Evolutionary conservation across 2,329 filamentous ascomycete species (phyloP).

Genomic region (Beauveria sp.): DNA sequence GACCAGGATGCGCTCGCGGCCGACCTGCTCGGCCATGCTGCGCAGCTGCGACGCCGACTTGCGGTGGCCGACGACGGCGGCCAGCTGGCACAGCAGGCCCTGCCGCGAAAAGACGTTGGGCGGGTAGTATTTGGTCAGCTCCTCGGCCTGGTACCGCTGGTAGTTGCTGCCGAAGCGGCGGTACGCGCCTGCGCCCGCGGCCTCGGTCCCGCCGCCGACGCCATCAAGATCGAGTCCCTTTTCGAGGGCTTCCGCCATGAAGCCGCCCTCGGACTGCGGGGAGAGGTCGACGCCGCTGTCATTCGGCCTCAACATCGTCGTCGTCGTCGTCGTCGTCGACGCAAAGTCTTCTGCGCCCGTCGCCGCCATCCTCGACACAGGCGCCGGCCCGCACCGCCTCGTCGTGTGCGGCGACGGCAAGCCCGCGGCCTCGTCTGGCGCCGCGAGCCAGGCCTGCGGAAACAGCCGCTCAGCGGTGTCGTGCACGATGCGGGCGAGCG

Average conservation of each 20-base stretch:
- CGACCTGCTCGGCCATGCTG: slow-evolving; percentile 59
- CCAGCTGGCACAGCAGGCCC: slow-evolving; percentile 69
- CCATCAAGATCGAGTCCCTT: slow-evolving; percentile 1
- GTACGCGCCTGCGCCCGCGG: slow-evolving; percentile 29
- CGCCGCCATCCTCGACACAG: background rate
- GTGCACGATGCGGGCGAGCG: slow-evolving; percentile 56
- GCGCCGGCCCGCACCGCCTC: slow-evolving; percentile 26
- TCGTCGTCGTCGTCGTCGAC: background rate
- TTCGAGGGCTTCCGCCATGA: background rate
- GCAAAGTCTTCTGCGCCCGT: background rate
- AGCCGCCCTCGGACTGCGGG: background rate
- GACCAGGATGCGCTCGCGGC: slow-evolving; percentile 66
- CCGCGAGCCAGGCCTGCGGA: slow-evolving; percentile 50
- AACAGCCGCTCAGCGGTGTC: slow-evolving; percentile 63
- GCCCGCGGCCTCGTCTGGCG: slow-evolving; percentile 47
- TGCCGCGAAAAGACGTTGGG: slow-evolving; percentile 51
- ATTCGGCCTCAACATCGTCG: background rate
- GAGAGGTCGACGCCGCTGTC: slow-evolving; percentile 8
- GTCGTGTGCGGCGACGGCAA: slow-evolving; percentile 39
- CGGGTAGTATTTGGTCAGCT: slow-evolving; percentile 63
- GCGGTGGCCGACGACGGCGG: slow-evolving; percentile 72
- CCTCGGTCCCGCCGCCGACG: background rate
- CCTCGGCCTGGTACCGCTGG: slow-evolving; percentile 74
- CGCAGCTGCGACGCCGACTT: slow-evolving; percentile 61
- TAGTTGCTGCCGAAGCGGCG: slow-evolving; percentile 64